Evolutionary conservation across 148 eudicot species (phyloP).

Genomic region (Arbutus unedo): DNA sequence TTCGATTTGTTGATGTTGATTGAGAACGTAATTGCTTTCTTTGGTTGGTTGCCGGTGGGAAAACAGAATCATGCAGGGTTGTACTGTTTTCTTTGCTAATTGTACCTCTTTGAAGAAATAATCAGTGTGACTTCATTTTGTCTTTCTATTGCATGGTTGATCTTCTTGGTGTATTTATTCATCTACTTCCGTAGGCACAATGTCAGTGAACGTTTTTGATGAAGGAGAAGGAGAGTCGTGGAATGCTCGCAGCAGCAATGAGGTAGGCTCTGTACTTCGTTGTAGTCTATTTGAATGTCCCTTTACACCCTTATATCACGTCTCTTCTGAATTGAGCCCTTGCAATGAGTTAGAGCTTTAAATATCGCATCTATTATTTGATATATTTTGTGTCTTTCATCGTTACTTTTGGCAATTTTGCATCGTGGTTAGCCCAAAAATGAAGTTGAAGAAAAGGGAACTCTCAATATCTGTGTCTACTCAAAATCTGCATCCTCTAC

Average conservation of each 20-base stretch:
- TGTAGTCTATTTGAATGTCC: not conserved
- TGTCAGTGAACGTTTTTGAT: not conserved
- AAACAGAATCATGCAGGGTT: not conserved
- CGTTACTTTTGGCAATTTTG: not conserved
- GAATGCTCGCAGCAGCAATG: constrained; percentile 7
- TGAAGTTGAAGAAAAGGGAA: not conserved
- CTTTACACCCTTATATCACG: not conserved
- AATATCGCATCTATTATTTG: not conserved
- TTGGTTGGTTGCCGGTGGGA: not conserved
- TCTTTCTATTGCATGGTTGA: not conserved
- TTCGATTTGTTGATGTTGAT: not conserved
- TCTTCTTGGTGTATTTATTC: not conserved
- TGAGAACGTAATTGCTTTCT: not conserved
- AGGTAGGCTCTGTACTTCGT: constrained; percentile 18
- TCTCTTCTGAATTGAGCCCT: not conserved
- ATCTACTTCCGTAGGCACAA: not conserved
- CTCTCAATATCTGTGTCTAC: not conserved
- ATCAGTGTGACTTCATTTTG: not conserved
- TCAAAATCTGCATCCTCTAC: not conserved
- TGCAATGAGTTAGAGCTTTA: not conserved
- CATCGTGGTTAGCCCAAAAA: not conserved
- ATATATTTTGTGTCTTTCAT: not conserved
- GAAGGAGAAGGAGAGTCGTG: constrained; percentile 21
- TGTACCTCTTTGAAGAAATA: not conserved
- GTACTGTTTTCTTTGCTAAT: not conserved